phyloP scores from a whole-genome alignment of 495 filamentous ascomycete genomes.

The Letharia columbiana region DNA sequence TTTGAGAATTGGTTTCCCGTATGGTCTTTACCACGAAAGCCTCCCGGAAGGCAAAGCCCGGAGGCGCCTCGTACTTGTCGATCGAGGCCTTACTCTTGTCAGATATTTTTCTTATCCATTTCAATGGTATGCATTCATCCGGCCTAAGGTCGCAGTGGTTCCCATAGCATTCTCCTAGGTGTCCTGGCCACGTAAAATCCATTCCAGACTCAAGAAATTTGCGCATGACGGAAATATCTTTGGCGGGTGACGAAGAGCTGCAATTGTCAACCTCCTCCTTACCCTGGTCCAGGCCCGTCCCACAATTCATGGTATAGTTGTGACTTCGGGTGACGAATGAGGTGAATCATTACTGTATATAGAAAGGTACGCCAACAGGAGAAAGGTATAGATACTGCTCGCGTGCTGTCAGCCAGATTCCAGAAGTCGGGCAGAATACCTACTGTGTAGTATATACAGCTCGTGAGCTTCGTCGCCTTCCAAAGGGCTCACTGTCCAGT shows the following conservation, averaged over 20 bases:
- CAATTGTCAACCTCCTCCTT: not conserved
- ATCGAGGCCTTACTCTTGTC: not conserved
- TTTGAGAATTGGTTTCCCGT: not conserved
- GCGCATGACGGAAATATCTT: not conserved
- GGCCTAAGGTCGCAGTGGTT: not conserved
- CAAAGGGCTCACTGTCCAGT: too few species aligned
- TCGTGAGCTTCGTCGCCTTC: too few species aligned
- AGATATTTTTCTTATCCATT: not conserved
- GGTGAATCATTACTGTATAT: too few species aligned
- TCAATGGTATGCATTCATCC: not conserved
- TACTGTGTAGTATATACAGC: too few species aligned
- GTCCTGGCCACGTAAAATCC: not conserved
- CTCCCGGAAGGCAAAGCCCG: not conserved
- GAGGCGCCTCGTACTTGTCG: not conserved
- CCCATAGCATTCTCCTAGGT: not conserved
- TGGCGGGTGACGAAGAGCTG: not conserved
- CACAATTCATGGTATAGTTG: not conserved
- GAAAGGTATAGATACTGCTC: too few species aligned
- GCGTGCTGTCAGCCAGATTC: too few species aligned
- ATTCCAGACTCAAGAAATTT: not conserved
- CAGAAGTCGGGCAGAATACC: too few species aligned
- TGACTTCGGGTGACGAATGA: too few species aligned
- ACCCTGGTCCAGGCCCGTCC: not conserved
- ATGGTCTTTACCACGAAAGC: conserved; percentile 4
- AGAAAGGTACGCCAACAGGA: too few species aligned